Conservation (phyloP, 495 filamentous ascomycete genomes). For the Penicillium ochrochloron region DNA sequence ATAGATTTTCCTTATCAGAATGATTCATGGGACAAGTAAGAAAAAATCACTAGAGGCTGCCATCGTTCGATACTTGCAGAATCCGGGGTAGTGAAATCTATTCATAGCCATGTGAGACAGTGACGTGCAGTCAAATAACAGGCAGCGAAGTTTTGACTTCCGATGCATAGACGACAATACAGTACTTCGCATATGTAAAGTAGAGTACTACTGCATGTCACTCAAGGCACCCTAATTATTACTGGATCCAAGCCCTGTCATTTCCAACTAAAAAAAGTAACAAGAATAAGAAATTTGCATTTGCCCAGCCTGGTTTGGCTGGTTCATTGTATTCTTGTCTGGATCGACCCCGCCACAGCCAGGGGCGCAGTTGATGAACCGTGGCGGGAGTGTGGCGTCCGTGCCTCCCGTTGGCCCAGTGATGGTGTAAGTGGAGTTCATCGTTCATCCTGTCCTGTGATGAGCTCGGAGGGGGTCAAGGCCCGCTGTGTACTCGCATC, state of each 20-base stretch:
- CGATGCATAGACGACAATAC: too few relatives aligned
- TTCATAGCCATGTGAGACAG: slow-evolving; percentile 8
- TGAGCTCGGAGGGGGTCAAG: not conserved
- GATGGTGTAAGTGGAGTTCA: slow-evolving; percentile 20
- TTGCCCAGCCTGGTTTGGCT: not conserved
- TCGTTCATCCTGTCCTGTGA: too few relatives aligned
- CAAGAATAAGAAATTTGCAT: slow-evolving; percentile 7
- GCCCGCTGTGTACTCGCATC: not conserved
- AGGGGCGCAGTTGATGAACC: slow-evolving; percentile 11
- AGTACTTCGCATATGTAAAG: not conserved
- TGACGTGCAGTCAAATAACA: not conserved
- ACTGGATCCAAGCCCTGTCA: not conserved
- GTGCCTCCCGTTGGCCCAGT: slow-evolving; percentile 44
- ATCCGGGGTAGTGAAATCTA: slow-evolving; percentile 6
- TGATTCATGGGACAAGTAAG: too few relatives aligned
- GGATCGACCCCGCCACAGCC: slow-evolving; percentile 12
- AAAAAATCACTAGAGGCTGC: not conserved
- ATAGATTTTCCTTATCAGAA: too few relatives aligned
- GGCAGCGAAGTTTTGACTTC: slow-evolving; percentile 1
- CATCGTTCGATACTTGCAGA: not conserved
- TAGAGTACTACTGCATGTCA: not conserved
- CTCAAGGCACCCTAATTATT: not conserved
- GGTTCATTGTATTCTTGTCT: not conserved
- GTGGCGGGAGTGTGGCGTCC: slow-evolving; percentile 8
- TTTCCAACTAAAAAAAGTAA: slow-evolving; percentile 21